Evolutionary conservation across 2,329 filamentous ascomycete genomes (phyloP), one percentile per base, ranked within the genome.

Genomic region (Phoma sp.): DNA sequence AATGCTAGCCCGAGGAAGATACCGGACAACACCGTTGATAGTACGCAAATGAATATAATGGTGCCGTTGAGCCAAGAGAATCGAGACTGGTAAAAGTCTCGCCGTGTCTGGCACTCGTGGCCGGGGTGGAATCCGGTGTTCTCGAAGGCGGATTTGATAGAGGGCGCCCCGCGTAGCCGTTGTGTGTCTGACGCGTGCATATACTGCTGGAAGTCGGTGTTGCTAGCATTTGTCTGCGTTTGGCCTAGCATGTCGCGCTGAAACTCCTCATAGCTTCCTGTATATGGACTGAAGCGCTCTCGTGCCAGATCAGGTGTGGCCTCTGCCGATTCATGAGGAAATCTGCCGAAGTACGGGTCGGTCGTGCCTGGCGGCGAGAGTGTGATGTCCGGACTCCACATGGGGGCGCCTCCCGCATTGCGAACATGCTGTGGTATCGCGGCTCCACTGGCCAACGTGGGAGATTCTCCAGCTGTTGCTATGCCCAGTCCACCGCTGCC

Each of bases 1-100:
- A 90, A 74, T 0, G 88, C 86, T 4, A 88, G 78, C 1, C 82
- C 74, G 1, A 92, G 75, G 78, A 87, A 92, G n/a, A 90, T 73
- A 0, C 80, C 83, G n/a, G 86, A 88, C 47, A 88, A 77, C 2
- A 83, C 58, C 0, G 87, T 89, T 0, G 87, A 88, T 62, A 88
- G 88, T 1, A 89, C 46, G 0, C 85, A 86, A 5, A 80, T 69
- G 1, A 73, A 42, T 7, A 81, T 56, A 11, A 80, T 69, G 5
- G 65, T 67, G 10, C 76, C 57, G 5, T 76, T 74, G 9, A 87
- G 73, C 82, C 83, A 87, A 5, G 70, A 68, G n/a, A 67, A 68
- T 4, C 71, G 64, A 5, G 69, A 69, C 10, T 73, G 67, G 46
- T 77, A 76, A 43, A 78, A 77, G 49, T 75, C 70, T 46, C 64